Base-by-base conservation (phyloP, 2,329 filamentous ascomycete genomes). In the Hymenoscyphus fraxineus region DNA sequence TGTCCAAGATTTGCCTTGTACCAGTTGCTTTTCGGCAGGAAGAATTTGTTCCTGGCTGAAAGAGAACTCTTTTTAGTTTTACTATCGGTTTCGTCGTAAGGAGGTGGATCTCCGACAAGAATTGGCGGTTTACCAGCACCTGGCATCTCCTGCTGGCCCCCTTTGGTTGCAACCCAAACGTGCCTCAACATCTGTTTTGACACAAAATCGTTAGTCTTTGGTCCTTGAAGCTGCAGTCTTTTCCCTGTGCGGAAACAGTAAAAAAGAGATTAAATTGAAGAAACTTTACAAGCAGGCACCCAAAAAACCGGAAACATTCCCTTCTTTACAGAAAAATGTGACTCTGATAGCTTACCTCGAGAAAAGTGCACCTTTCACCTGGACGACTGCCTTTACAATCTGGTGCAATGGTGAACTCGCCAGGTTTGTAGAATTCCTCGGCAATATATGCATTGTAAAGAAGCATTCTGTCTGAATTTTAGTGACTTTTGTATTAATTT, bases 381-480 rank as follows among this genome's bases (percentile, higher is more conserved):
- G 15, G 40, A 6, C 40, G 40, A 12, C 15, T n/a, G 12, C 40
- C 40, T 44, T 44, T 2, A 44, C 40, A 44, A 44, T 12, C 40
- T 16, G 40, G 40, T 44, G 54, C 54, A 12, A 56, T 56, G 15
- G 19, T 56, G 27, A 56, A 56, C 4, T n/a, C 13, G 15, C 54
- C 54, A 19, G 54, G 54, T 10, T 56, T 56, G 15, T 56, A 56
- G 54, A 31, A 16, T 31, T 56, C 54, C 19, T 56, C 54, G 19
- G 54, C 54, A 13, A 56, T 56, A 31, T 56, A 56, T 31, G 54
- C 54, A 56, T 56, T 56, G 31, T 56, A 56, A 31, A 56, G 4
- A 31, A 56, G 31, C 22, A 56, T 31, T 56, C 54, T 56, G 31
- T 56, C 54, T 56, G 12, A 5, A 13, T 7, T 56, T 56, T 31